Base-by-base conservation (phyloP, 1,139 yeast species). In the Arxiozyma slooffiae region DNA sequence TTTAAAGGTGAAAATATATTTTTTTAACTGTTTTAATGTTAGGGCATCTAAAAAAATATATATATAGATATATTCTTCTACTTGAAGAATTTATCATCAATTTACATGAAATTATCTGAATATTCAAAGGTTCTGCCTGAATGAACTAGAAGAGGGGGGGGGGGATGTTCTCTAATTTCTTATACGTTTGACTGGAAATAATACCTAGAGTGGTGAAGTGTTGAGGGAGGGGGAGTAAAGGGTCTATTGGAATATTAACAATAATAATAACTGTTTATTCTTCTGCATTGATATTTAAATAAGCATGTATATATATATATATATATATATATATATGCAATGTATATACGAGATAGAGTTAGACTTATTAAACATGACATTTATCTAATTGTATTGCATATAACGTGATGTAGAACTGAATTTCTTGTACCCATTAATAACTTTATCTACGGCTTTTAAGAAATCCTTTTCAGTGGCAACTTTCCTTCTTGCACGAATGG, bases 391-490 rank as follows among this genome's bases (percentile, higher is more conserved):
- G 69, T 90, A 90, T 78, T 90, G 97, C 97, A 92, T 92, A 74
- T 92, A 92, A 74, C 92, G 88, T 61, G 96, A 85, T 41, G 98
- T 92, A 48, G 96, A 85, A 71, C 95, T 85, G 76, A 92, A 92
- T 77, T 92, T 92, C 82, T 90, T 82, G 74, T 94, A 92, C 63
- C 98, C 97, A 77, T 90, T 92, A 66, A 92, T 92, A 56, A 92
- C 99, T 77, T 92, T 92, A 62, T 94, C 97, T 50, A 92, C 98
- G 36, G 98, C 96, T 62, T 92, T 88, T 63, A 92, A 76, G 76
- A 92, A 92, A 70, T 92, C 98, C 76, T 92, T 92, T 70, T 92
- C 98, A 48, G 92, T 85, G 41, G 98, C 97, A 51, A 92, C 96
- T 77, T 92, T 92, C 74, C 97, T 81, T 71, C 98, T 82, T 18